Evolutionary conservation across 176 grass and related monocot species (phyloP), one percentile per base, ranked within the genome.

Genomic region (Oryza meridionalis): DNA sequence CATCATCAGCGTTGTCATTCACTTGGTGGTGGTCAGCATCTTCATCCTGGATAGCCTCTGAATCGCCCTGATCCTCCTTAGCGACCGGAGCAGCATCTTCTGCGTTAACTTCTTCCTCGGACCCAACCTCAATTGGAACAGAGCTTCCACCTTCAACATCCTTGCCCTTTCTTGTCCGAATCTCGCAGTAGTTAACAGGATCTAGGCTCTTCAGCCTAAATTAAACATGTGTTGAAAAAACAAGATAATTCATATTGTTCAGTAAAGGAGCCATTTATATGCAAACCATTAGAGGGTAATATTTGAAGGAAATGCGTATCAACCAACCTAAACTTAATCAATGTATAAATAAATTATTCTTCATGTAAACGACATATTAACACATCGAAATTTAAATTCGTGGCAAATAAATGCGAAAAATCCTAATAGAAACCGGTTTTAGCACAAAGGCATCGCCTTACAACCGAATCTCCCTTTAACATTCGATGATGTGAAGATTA

Each of bases 91-190:
- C 46, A n/a, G 75, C 46, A 44, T 92, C 87, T 43, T 98, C 91
- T 17, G 93, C 92, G 69, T 98, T 95, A 9, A 98, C 15, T 81
- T 98, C 96, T 77, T 98, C 96, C 78, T 64, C 93, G n/a, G 49
- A 67, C 32, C 92, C 95, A 77, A 79, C 51, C 73, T 86, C 86
- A 44, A 91, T 81, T 16, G 89, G 55, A 63, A 29, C 29, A 45
- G 59, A 42, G 50, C 67, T 72, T 26, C 24, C 38, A 40, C 38
- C 38, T 40, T 40, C 31, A 67, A 65, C 4, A 55, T 45, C 17
- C 11, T 80, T 78, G 5, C 72, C 73, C 40, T 78, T 86, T 19
- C 74, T 85, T 4, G 8, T 19, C 4, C 0, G 7, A 45, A 40
- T 42, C 84, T 95, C 91, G 29, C 47, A 58, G 59, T 98, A 98